phyloP scores from a whole-genome alignment of 257 asterid genomes.

The Solanum chilense region DNA sequence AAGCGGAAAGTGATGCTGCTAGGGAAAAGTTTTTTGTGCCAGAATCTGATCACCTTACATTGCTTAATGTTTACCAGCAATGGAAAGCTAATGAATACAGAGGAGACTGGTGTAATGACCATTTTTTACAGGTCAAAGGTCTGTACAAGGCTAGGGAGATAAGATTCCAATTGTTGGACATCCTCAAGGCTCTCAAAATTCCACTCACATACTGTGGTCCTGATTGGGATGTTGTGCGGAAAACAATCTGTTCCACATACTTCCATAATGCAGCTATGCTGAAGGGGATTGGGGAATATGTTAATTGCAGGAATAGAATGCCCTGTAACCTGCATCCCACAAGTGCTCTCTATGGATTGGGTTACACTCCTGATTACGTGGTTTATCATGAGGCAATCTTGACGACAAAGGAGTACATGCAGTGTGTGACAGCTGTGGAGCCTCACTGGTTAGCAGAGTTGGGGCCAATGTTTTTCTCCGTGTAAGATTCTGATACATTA shows the following conservation, averaged over 20 bases:
- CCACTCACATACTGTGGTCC: conserved; percentile 70
- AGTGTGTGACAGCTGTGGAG: conserved; percentile 81
- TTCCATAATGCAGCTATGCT: conserved; percentile 76
- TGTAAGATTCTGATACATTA: conserved; percentile 73
- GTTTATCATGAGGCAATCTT: conserved; percentile 77
- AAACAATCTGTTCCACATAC: conserved; percentile 82
- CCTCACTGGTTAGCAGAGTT: conserved; percentile 93
- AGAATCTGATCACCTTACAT: conserved; percentile 82
- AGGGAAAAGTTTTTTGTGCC: conserved; percentile 91
- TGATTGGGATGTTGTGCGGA: conserved; percentile 77
- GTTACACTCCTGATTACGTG: conserved; percentile 80
- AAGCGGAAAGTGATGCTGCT: conserved; percentile 88
- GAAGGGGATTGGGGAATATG: conserved; percentile 78
- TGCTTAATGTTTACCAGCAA: conserved; percentile 74
- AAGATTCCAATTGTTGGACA: conserved; percentile 71
- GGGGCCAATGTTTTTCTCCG: conserved; percentile 92
- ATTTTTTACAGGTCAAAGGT: conserved; percentile 78
- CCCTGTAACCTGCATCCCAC: conserved; percentile 91
- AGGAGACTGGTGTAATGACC: conserved; percentile 94
- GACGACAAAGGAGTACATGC: conserved; percentile 88
- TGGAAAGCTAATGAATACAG: conserved; percentile 72
- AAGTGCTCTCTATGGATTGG: conserved; percentile 74
- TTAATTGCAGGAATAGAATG: conserved; percentile 80
- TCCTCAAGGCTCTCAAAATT: conserved; percentile 55
- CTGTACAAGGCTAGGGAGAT: conserved; percentile 79